Evolutionary conservation across 2,329 filamentous ascomycete genomes (phyloP).

Genomic region (Fusarium pseudocircinatum): DNA sequence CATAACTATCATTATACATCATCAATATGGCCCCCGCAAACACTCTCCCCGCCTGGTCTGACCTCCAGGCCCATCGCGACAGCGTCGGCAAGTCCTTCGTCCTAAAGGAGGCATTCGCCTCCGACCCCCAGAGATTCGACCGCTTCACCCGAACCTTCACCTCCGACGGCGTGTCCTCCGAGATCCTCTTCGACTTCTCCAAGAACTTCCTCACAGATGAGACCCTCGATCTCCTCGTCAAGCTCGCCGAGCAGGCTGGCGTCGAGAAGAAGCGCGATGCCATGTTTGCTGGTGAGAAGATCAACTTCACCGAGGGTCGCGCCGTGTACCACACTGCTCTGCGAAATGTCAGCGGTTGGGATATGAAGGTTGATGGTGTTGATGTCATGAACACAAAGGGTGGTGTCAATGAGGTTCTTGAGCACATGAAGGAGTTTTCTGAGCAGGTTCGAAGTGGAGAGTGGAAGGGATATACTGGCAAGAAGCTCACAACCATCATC

Average conservation of each 20-base stretch:
- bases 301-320: constrained; percentile 98
- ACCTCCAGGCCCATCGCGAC: constrained; percentile 91
- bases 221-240: constrained; percentile 84
- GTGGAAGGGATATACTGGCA: constrained; percentile 97
- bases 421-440: constrained; percentile 99
- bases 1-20: neutral
- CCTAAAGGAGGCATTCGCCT: constrained; percentile 90
- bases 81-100: constrained; percentile 88
- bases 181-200: constrained; percentile 97
- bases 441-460: constrained; percentile 92
- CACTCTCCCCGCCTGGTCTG: constrained; percentile 86
- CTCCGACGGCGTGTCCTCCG: constrained; percentile 82
- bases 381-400: constrained; percentile 92
- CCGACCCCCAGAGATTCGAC: constrained; percentile 86
- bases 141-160: constrained; percentile 90
- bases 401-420: constrained; percentile 87
- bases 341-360: constrained; percentile 86
- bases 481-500: constrained; percentile 95
- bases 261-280: constrained; percentile 94
- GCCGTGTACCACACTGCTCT: constrained; percentile 96
- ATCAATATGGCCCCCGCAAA: constrained; percentile 79
- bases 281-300: constrained; percentile 98
- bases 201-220: constrained; percentile 98
- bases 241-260: constrained; percentile 90
- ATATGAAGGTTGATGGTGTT: constrained; percentile 85